Evolutionary conservation across 2,329 filamentous ascomycete genomes (phyloP).

Genomic region (Exophiala dermatitidis): DNA sequence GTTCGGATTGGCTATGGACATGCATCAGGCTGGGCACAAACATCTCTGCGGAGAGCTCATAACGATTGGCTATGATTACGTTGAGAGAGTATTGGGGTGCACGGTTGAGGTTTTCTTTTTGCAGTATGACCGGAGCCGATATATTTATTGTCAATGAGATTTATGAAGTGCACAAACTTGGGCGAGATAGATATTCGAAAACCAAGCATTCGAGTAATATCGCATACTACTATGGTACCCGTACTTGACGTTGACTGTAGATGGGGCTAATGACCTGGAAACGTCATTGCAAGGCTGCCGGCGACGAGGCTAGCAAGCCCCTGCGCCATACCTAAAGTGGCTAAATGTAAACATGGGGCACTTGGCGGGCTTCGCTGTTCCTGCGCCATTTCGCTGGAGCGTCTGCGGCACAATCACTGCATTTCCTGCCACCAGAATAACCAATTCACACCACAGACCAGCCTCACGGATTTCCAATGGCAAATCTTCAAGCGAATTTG

Average conservation of each 20-base stretch:
- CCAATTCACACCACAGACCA: conserved; percentile 18
- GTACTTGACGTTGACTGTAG: too few relatives aligned
- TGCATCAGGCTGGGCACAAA: conserved; percentile 12
- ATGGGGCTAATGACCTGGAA: neutral
- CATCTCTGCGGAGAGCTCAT: neutral
- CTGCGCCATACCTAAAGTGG: neutral
- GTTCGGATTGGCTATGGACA: conserved; percentile 9
- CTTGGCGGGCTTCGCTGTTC: neutral
- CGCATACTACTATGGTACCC: too few relatives aligned
- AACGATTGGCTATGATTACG: conserved; percentile 10
- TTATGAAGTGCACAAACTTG: neutral
- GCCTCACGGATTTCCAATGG: conserved; percentile 26
- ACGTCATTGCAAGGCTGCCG: conserved; percentile 3
- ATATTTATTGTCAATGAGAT: neutral
- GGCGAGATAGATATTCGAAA: too few relatives aligned
- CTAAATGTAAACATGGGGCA: conserved; percentile 6
- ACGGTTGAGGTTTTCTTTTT: neutral
- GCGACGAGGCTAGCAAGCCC: neutral
- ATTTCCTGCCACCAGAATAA: conserved; percentile 17
- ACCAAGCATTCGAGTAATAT: too few relatives aligned
- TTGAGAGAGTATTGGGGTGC: neutral
- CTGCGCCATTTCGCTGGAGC: conserved; percentile 1
- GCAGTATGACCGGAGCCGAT: neutral
- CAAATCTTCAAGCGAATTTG: conserved; percentile 12
- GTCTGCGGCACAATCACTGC: neutral